Evolutionary conservation across 805 yeast species (phyloP).

Genomic region (Cyberlindnera veronae): DNA sequence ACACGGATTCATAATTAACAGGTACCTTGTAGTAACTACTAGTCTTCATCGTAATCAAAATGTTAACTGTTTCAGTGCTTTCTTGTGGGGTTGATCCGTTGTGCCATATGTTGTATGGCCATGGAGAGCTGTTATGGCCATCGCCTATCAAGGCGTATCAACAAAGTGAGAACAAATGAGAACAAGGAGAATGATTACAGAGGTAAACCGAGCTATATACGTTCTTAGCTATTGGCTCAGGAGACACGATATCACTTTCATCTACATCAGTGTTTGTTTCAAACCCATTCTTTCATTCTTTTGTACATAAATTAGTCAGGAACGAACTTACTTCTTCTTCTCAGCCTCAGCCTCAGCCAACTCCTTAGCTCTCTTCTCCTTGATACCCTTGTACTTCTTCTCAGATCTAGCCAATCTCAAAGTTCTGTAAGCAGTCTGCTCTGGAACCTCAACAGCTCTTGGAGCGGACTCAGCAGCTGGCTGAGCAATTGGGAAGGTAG

Average conservation of each 20-base stretch:
- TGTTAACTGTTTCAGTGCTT: no score
- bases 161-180: no score
- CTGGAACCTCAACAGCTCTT: conserved; percentile 77
- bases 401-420: conserved; percentile 94
- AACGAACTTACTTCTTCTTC: conserved; percentile 80
- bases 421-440: conserved; percentile 84
- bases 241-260: no score
- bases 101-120: no score
- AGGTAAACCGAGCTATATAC: no score
- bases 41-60: no score
- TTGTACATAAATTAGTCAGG: conserved; percentile 23
- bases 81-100: no score
- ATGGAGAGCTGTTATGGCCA: no score
- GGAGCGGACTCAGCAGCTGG: conserved; percentile 67
- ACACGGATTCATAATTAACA: conserved; percentile 6
- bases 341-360: conserved; percentile 99
- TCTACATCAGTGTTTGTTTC: no score
- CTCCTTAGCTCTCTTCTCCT: conserved; percentile 96
- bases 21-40: neutral
- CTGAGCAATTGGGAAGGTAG: conserved; percentile 90
- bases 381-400: conserved; percentile 91
- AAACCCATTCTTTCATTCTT: conserved; percentile 19
- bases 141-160: no score
- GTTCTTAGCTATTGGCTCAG: no score
- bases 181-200: no score